Percentiles rank a stretch among this genome's conserved stretches.
Evolutionary conservation across 352 stramenopile species (phyloP).

Genomic region (Globisporangium echinulatum): DNA sequence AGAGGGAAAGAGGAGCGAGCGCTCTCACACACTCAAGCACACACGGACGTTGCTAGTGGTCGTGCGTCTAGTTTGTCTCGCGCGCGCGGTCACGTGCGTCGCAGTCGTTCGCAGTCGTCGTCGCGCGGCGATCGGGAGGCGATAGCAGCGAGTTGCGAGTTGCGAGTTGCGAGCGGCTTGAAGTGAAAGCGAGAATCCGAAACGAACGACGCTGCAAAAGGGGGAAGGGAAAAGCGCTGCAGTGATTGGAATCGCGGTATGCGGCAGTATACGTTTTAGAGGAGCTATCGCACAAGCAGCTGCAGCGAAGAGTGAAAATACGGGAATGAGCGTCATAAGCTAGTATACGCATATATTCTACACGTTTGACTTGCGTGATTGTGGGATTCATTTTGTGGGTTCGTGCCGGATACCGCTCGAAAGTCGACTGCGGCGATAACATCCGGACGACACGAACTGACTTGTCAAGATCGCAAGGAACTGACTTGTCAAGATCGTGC

Average conservation of each 20-base stretch:
- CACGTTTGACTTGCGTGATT: too few species aligned
- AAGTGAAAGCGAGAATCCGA: constrained; percentile 26
- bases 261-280: not conserved
- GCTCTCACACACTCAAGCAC: too few species aligned
- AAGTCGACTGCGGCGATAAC: too few species aligned
- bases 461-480: not conserved
- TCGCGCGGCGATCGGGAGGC: not conserved
- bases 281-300: too few species aligned
- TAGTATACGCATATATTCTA: too few species aligned
- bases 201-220: constrained; percentile 5
- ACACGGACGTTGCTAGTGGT: not conserved
- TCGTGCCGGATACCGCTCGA: too few species aligned
- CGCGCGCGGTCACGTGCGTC: not conserved
- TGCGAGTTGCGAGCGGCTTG: constrained; percentile 17
- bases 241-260: not conserved
- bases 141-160: not conserved
- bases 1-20: not conserved
- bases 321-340: too few species aligned
- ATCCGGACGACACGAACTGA: not conserved
- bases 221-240: not conserved
- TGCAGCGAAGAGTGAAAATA: too few species aligned
- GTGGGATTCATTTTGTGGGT: too few species aligned
- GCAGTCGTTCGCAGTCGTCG: not conserved
- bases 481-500: not conserved
- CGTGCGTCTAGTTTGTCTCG: not conserved